A percentile compares a stretch with the other conserved stretches of the same genome.
Conservation (phyloP, 345 rosid species). For the Stellera chamaejasme region DNA sequence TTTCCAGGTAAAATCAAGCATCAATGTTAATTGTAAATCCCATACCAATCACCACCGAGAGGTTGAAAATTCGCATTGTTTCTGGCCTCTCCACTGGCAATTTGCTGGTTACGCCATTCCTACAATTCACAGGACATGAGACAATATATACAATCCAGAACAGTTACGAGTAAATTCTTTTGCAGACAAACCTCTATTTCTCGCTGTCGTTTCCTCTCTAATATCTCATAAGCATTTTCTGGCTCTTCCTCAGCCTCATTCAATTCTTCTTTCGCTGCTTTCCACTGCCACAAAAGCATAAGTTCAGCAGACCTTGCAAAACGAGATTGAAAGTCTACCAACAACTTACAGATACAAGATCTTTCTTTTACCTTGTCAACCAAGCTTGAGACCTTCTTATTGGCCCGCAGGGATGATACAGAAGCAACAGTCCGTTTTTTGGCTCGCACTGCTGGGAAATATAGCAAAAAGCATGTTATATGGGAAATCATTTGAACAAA, state of each 20-base stretch:
- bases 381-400: constrained; percentile 87
- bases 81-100: constrained; percentile 88
- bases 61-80: constrained; percentile 98
- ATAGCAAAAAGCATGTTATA: not conserved
- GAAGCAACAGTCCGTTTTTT: constrained; percentile 70
- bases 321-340: constrained; percentile 2
- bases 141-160: constrained; percentile 1
- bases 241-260: constrained; percentile 75
- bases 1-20: no score
- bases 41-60: constrained; percentile 90
- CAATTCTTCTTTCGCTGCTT: constrained; percentile 96
- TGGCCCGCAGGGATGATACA: constrained; percentile 76
- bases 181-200: constrained; percentile 57
- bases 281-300: constrained; percentile 50
- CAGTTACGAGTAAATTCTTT: not conserved
- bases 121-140: constrained; percentile 20
- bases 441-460: constrained; percentile 43
- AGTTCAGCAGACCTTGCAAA: not conserved
- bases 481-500: constrained; percentile 6
- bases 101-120: constrained; percentile 86
- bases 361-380: constrained; percentile 94
- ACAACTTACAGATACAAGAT: not conserved
- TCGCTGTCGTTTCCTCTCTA: constrained; percentile 73
- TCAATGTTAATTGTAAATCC: not conserved
- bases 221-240: constrained; percentile 43